Percentiles rank a stretch among this genome's conserved stretches.
These are phyloP conservation scores for Macrophomina pseudophaseolina DNA, from an alignment of 2,329 filamentous ascomycete genomes.

Conservation along the genomic window DNA sequence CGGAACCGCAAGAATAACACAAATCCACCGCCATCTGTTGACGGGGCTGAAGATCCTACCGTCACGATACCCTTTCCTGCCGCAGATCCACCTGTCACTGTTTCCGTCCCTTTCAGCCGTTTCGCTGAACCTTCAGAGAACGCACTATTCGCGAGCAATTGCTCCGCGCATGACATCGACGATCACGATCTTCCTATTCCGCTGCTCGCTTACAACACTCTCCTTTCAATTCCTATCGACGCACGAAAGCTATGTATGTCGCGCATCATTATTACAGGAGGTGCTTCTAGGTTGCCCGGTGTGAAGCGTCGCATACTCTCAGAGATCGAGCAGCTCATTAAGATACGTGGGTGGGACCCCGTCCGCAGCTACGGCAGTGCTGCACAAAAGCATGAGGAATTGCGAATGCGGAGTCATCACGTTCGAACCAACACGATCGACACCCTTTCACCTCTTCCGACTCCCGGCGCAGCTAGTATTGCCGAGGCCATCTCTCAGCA, in stretches of 20 bases:
- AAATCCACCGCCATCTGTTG: not conserved
- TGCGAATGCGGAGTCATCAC: slow-evolving; percentile 26
- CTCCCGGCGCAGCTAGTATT: not conserved
- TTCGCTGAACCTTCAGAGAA: slow-evolving; percentile 77
- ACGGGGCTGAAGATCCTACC: slow-evolving; percentile 41
- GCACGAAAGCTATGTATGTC: slow-evolving; percentile 85
- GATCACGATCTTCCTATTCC: slow-evolving; percentile 85
- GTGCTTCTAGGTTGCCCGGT: slow-evolving; percentile 78
- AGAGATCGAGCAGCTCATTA: slow-evolving; percentile 72
- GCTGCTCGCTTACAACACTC: slow-evolving; percentile 73
- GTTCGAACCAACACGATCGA: slow-evolving; percentile 15
- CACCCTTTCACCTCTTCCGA: slow-evolving; percentile 17
- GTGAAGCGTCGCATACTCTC: slow-evolving; percentile 77
- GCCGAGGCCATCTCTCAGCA: slow-evolving; percentile 1
- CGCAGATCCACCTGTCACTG: slow-evolving; percentile 50
- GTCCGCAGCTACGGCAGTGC: slow-evolving; percentile 72
- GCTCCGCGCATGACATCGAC: slow-evolving; percentile 67
- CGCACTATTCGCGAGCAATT: slow-evolving; percentile 69
- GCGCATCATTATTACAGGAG: slow-evolving; percentile 84
- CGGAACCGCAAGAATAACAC: slow-evolving; percentile 33
- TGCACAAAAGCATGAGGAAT: slow-evolving; percentile 35
- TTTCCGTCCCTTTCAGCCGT: slow-evolving; percentile 70
- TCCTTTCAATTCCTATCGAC: slow-evolving; percentile 80
- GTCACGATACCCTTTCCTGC: slow-evolving; percentile 43
- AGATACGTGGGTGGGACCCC: slow-evolving; percentile 75